These are phyloP conservation scores for Plenodomus lindquistii DNA, from an alignment of 2,329 filamentous ascomycete species.

Conservation along the genomic window DNA sequence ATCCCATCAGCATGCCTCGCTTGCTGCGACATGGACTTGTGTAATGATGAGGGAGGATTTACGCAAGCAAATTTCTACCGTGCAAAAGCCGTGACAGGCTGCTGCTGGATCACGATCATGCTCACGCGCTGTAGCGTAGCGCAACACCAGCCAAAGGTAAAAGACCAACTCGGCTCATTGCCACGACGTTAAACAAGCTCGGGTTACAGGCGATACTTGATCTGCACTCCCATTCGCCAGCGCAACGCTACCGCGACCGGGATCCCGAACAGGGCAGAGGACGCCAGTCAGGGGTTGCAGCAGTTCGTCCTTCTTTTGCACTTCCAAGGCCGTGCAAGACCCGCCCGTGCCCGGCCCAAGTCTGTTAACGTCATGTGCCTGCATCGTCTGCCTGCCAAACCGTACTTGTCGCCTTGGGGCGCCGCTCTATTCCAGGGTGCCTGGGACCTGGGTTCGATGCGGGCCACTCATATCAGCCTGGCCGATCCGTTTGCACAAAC, in stretches of 20 bases:
- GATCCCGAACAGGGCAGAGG: slow-evolving; percentile 18
- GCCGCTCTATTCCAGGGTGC: slow-evolving; percentile 30
- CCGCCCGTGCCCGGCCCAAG: slow-evolving; percentile 25
- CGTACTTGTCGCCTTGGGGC: slow-evolving; percentile 16
- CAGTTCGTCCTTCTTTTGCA: slow-evolving; percentile 22
- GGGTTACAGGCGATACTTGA: slow-evolving; percentile 5
- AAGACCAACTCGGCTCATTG: slow-evolving; percentile 18
- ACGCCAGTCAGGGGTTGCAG: slow-evolving; percentile 23
- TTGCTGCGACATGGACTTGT: slow-evolving; percentile 24
- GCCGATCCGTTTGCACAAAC: slow-evolving; percentile 29
- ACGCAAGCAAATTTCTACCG: background rate
- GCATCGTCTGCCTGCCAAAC: slow-evolving; percentile 14
- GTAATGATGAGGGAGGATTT: slow-evolving; percentile 6
- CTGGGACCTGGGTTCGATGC: slow-evolving; percentile 14
- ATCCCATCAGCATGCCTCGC: slow-evolving; percentile 20
- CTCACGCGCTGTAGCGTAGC: slow-evolving; percentile 15
- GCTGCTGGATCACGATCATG: slow-evolving; percentile 3
- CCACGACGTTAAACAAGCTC: slow-evolving; percentile 30
- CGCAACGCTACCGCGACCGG: slow-evolving; percentile 16
- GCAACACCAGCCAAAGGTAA: slow-evolving; percentile 9
- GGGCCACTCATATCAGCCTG: slow-evolving; percentile 33
- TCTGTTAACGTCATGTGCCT: slow-evolving; percentile 43
- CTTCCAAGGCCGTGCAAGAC: slow-evolving; percentile 32
- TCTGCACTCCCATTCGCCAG: slow-evolving; percentile 19
- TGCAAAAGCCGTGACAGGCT: slow-evolving; percentile 3